A percentile compares a stretch with the other conserved stretches of the same genome.
phyloP scores from a whole-genome alignment of 2,329 filamentous ascomycete species.

The Acarospora socialis region DNA sequence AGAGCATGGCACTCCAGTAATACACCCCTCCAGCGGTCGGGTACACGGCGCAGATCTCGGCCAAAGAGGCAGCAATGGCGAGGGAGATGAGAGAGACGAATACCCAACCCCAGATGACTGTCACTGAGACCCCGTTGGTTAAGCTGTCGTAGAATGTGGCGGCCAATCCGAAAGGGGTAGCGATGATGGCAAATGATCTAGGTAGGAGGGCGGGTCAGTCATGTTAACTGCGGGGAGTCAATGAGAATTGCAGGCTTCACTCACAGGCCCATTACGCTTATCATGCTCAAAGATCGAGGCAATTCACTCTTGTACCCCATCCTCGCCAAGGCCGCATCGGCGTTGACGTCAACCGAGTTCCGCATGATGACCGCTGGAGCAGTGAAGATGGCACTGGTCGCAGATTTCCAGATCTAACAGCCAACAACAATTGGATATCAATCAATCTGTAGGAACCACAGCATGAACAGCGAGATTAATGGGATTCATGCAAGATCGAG shows the following conservation, averaged over 20 bases:
- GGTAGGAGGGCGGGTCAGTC: slow-evolving; percentile 55
- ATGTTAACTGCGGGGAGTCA: no score
- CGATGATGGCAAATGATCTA: slow-evolving; percentile 62
- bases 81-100: slow-evolving; percentile 49
- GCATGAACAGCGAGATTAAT: no score
- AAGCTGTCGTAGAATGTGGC: slow-evolving; percentile 57
- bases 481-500: no score
- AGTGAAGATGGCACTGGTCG: no score
- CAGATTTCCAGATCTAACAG: no score
- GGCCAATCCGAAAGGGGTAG: slow-evolving; percentile 51
- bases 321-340: slow-evolving; percentile 46
- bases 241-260: no score
- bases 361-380: no score
- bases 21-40: slow-evolving; percentile 57
- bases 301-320: slow-evolving; percentile 57
- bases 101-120: slow-evolving; percentile 42
- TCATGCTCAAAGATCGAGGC: slow-evolving; percentile 52
- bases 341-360: no score
- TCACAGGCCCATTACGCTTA: slow-evolving; percentile 50
- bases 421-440: no score
- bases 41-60: slow-evolving; percentile 56
- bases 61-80: slow-evolving; percentile 50
- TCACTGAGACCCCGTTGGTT: slow-evolving; percentile 45
- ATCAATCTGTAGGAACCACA: no score
- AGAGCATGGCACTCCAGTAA: slow-evolving; percentile 57